Base-by-base conservation (phyloP, 441 rosid species). In the Bruguiera hainesii region DNA sequence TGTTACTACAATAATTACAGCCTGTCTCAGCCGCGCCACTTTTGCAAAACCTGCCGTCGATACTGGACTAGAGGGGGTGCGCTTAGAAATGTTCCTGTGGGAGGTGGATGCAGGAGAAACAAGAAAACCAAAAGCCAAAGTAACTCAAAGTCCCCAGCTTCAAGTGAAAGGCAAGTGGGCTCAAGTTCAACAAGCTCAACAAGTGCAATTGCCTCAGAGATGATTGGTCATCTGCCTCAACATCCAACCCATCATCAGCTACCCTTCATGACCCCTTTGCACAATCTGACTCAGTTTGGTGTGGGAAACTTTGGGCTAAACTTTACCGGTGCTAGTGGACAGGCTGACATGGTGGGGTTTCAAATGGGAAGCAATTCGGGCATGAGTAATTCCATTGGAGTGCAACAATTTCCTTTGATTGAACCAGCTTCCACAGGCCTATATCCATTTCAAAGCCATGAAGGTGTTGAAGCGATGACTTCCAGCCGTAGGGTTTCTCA, bases 11-110 rank as follows among this genome's bases (percentile, higher is more conserved):
- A 94, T 79, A 94, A 94, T 88, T 94, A 94, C 77, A 94, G 87
- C 71, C 94, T 91, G 51, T 65, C 99, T 20, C 99, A 95, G 81
- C 99, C 99, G 31, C 90, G 99, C 39, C 97, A 95, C 93, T 95
- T 91, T 67, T 95, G 99, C 84, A 95, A 91, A 62, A 85, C 97
- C 18, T 95, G 99, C 73, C 79, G 98, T 42, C 80, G 98, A 73
- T 95, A 95, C 82, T 95, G 99, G 99, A 95, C 99, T 3, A 76
- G 90, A 73, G 98, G 98, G 0, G 98, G 98, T 10, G 88, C 99
- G 42, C 81, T 95, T 7, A 84, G 98, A 42, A 95, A 70, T 65
- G 99, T 94, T 64, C 98, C 98, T 0, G 96, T 94, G 0, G 98
- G 97, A 0, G 98, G 98, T 6, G 96, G 98, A 0, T 90, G 90